These are phyloP conservation scores for Phyllosticta paracitricarpa DNA, from an alignment of 2,329 filamentous ascomycete species.

Conservation along the genomic window DNA sequence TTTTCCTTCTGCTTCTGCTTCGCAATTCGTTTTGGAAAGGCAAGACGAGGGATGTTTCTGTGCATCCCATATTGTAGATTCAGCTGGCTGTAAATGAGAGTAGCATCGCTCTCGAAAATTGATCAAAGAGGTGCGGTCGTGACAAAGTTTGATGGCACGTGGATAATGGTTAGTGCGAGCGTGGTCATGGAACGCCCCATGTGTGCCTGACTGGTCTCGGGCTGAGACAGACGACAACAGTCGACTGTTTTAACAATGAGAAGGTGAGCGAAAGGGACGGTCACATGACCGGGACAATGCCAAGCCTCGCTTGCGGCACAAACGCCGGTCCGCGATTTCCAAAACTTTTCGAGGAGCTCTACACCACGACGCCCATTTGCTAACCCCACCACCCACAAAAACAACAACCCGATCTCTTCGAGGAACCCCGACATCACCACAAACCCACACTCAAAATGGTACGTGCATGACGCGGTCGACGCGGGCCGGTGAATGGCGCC, in stretches of 20 bases:
- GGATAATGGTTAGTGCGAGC: neutral
- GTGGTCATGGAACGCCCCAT: neutral
- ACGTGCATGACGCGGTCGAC: slow-evolving; percentile 7
- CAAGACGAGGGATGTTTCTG: neutral
- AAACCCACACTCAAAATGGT: slow-evolving; percentile 29
- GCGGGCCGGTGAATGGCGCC: too few species aligned
- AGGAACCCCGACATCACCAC: slow-evolving; percentile 32
- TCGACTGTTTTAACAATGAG: neutral
- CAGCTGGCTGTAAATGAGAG: neutral
- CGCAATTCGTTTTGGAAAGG: neutral
- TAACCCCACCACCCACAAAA: neutral
- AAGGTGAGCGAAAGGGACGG: neutral
- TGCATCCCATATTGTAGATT: neutral
- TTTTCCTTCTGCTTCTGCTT: neutral
- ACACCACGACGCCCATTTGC: too few species aligned
- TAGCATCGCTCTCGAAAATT: neutral
- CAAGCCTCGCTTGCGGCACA: neutral
- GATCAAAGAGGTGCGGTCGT: neutral
- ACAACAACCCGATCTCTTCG: slow-evolving; percentile 24
- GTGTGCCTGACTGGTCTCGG: neutral
- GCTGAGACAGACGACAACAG: neutral
- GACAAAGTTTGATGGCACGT: neutral
- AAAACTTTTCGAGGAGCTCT: too few species aligned
- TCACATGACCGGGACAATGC: neutral
- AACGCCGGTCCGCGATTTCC: neutral